Base-by-base conservation (phyloP, 768 basidiomycete genomes). In the Suillus decipiens region DNA sequence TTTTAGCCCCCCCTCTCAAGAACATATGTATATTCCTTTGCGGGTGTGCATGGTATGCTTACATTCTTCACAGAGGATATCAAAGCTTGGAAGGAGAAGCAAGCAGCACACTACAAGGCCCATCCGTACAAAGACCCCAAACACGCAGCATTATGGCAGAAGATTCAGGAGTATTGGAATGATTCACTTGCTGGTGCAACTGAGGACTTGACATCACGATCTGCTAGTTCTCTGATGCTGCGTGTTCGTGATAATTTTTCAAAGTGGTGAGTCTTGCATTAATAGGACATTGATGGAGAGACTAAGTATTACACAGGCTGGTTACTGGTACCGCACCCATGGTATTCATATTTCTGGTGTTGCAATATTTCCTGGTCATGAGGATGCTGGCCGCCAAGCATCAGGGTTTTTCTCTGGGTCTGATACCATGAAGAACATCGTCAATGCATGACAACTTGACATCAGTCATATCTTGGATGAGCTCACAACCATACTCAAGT, bases 381-480 rank as follows among this genome's bases (percentile, higher is more conserved):
- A 60, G 59, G 59, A 60, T 24, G 47, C 33, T 22, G 34, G 45
- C 14, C 59, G n/a, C 39, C 59, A 60, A 50, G 33, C 47, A 14
- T 28, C 41, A 24, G 59, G 59, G 17, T 48, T 60, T 45, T 60
- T 34, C 45, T 34, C 22, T 33, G 59, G 59, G 36, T 60, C 47
- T n/a, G 14, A n/a, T n/a, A n/a, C n/a, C n/a, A n/a, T n/a, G n/a
- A n/a, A n/a, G n/a, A n/a, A n/a, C n/a, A n/a, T n/a, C n/a, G 51
- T 60, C 37, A 50, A 60, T 24, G 59, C 12, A 33, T 22, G 17
- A 42, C 41, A 42, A 42, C 42, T 43, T 19, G 42, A 43, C 42
- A 43, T 43, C 42, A 43, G 42, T 43, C 19, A 3, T 43, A 43
- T 43, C 42, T 43, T 43, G 42, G 42, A 43, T 4, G 42, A 43